These are phyloP conservation scores for Bertia moriformis DNA, from an alignment of 2,329 filamentous ascomycete genomes.

Conservation along the genomic window DNA sequence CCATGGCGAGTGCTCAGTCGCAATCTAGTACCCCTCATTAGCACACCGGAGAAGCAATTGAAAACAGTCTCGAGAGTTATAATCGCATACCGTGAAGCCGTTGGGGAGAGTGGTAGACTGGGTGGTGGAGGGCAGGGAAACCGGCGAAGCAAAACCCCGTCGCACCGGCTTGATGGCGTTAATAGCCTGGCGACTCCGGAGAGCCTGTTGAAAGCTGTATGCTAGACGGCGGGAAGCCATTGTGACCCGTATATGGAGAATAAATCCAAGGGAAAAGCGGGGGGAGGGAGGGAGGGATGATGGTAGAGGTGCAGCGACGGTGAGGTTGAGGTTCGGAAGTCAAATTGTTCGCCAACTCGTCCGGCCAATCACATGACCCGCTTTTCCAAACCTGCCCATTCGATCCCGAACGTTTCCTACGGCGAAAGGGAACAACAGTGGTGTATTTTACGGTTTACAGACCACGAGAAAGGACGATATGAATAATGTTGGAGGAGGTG, in stretches of 20 bases:
- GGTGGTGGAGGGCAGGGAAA: slow-evolving; percentile 48
- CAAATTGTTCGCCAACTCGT: slow-evolving; percentile 23
- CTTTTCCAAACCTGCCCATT: slow-evolving; percentile 16
- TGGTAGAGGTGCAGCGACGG: slow-evolving; percentile 14
- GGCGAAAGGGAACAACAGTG: no score
- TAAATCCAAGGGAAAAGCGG: slow-evolving; percentile 22
- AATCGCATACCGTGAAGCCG: slow-evolving; percentile 82
- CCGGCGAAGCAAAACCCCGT: slow-evolving; percentile 81
- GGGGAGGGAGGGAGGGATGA: slow-evolving; percentile 28
- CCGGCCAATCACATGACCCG: slow-evolving; percentile 26
- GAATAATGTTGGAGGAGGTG: no score
- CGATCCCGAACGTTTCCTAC: slow-evolving; percentile 14
- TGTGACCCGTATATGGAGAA: no score
- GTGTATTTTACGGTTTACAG: no score
- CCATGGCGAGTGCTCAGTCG: slow-evolving; percentile 94
- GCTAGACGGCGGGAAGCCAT: slow-evolving; percentile 98
- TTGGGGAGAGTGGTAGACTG: slow-evolving; percentile 94
- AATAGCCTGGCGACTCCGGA: slow-evolving; percentile 76
- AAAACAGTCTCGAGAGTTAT: no score
- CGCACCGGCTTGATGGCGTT: slow-evolving; percentile 63
- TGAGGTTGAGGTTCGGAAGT: slow-evolving; percentile 24
- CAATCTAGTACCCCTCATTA: slow-evolving; percentile 56
- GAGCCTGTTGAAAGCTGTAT: slow-evolving; percentile 79
- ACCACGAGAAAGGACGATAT: no score
- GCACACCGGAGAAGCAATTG: slow-evolving; percentile 11